Evolutionary conservation across 2,329 filamentous ascomycete genomes (phyloP).

Genomic region (Colletotrichum sp.): DNA sequence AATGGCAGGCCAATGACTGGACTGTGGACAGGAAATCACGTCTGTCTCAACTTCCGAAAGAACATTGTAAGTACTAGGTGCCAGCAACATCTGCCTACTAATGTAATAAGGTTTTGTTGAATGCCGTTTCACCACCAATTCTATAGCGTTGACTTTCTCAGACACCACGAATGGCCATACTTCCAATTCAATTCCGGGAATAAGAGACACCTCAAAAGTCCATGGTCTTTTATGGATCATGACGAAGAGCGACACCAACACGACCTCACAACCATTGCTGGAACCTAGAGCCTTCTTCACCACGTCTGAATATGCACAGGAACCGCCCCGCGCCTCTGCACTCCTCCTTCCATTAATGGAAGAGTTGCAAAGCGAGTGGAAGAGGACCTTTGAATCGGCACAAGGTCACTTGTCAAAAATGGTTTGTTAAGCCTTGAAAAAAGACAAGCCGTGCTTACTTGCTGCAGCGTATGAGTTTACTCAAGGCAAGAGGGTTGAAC

Average conservation of each 20-base stretch:
- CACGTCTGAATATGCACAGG: background rate
- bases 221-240: background rate
- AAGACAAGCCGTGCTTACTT: background rate
- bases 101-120: background rate
- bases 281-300: background rate
- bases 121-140: background rate
- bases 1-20: background rate
- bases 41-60: background rate
- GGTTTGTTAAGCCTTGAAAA: background rate
- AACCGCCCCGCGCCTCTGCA: background rate
- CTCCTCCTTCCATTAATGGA: background rate
- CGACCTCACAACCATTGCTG: background rate
- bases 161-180: accelerated
- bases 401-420: background rate
- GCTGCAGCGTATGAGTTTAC: background rate
- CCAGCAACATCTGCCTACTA: background rate
- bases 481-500: background rate
- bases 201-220: accelerated
- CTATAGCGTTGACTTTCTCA: background rate
- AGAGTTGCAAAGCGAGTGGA: background rate
- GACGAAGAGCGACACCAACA: background rate
- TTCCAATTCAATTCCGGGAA: accelerated
- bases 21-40: background rate
- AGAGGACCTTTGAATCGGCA: accelerated
- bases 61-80: background rate